Evolutionary conservation across 352 stramenopile species (phyloP), one percentile per base, ranked within the genome.

Genomic region (Pythium sp.): DNA sequence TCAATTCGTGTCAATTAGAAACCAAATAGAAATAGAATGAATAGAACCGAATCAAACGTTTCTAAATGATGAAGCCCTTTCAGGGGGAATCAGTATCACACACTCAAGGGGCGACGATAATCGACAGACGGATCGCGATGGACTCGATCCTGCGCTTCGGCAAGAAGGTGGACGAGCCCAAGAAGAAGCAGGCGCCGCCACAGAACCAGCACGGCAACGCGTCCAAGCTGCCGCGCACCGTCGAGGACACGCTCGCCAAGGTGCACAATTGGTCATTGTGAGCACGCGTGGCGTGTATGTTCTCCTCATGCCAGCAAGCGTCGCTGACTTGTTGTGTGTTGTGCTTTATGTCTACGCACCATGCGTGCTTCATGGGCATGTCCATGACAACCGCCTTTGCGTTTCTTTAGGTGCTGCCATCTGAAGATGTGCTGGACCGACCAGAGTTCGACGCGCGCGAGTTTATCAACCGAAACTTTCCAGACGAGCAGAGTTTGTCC

Each of bases 401-500:
- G 14, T 57, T 34, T 53, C 4, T 62, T 28, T 30, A 90, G 82
- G 77, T 92, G 20, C 68, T 94, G 68, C 88, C 87, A 32, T 94
- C 86, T 0, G 89, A 96, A 30, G 91, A 97, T 65, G 81, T 93
- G 58, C 74, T 98, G 15, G 92, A 98, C 65, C 74, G 79, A 32
- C 79, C 87, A 5, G 89, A 97, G 70, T 98, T 98, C 73, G 89
- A 98, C 63, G 82, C 88, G n/a, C 82, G 92, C 59, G 89, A 90
- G 62, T 98, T 97, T 69, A 93, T 98, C 59, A 98, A 98, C 72
- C 79, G 90, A 36, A 94, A 96, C 54, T 98, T 98, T 55, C 90
- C 93, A 5, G 94, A 96, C 58, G 90, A 97, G 67, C 80, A 90
- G 54, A 91, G 82, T 34, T 62, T 95, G 26, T 70, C 65, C 5